phyloP scores from a whole-genome alignment of 495 filamentous ascomycete species.

The Penicillium longicatenatum region DNA sequence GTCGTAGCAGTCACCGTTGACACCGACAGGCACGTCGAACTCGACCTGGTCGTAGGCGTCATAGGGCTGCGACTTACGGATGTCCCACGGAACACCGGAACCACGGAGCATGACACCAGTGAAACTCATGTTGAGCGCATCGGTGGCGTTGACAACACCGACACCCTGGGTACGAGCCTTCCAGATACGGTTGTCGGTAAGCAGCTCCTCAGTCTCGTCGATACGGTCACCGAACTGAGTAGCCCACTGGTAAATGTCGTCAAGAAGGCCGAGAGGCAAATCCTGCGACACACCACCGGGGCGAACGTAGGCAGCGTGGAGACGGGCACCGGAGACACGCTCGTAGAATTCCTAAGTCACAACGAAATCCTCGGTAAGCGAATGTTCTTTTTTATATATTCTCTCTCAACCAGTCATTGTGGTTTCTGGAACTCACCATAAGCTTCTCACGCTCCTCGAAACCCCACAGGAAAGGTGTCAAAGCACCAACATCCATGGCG shows the following conservation, averaged over 20 bases:
- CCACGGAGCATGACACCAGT: conserved; percentile 97
- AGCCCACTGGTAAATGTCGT: conserved; percentile 99
- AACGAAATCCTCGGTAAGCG: conserved; percentile 10
- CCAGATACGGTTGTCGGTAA: conserved; percentile 99
- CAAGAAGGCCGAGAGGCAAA: conserved; percentile 89
- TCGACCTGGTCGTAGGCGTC: conserved; percentile 98
- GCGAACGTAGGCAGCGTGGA: conserved; percentile 97
- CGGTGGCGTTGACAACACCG: conserved; percentile 86
- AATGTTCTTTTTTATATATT: background rate
- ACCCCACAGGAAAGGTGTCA: conserved; percentile 99
- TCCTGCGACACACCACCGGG: conserved; percentile 97
- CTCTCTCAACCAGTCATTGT: conserved; percentile 2
- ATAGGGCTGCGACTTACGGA: conserved; percentile 93
- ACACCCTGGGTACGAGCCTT: conserved; percentile 87
- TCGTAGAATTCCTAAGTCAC: conserved; percentile 92
- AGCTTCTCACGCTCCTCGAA: conserved; percentile 99
- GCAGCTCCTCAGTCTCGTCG: conserved; percentile 97
- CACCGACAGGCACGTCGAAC: conserved; percentile 95
- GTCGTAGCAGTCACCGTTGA: conserved; percentile 99
- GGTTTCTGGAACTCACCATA: conserved; percentile 66
- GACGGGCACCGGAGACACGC: conserved; percentile 95
- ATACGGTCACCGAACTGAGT: conserved; percentile 99
- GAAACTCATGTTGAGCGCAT: conserved; percentile 94
- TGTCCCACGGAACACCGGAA: conserved; percentile 95
- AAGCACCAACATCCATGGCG: conserved; percentile 98